Percentiles rank a stretch among this genome's conserved stretches.
These are phyloP conservation scores for Iris macrosiphon DNA, from an alignment of 106 monocot genomes.

Conservation along the genomic window DNA sequence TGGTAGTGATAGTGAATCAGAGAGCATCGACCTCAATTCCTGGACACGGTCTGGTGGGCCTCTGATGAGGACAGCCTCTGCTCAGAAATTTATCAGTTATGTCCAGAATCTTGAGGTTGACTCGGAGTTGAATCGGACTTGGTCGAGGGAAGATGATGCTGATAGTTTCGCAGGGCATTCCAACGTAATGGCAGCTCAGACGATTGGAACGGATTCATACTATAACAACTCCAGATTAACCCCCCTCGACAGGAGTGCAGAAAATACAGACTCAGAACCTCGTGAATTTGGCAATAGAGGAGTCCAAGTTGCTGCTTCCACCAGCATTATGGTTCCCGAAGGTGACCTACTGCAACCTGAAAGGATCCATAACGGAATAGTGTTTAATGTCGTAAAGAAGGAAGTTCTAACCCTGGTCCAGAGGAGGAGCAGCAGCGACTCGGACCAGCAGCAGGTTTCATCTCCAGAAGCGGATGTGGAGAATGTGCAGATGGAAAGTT, in stretches of 20 bases:
- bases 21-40: slow-evolving; percentile 35
- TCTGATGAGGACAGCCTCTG: slow-evolving; percentile 56
- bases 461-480: slow-evolving; percentile 32
- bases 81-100: slow-evolving; percentile 46
- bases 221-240: background rate
- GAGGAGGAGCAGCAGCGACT: slow-evolving; percentile 12
- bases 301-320: too few species aligned
- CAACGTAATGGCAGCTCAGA: background rate
- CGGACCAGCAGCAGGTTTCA: slow-evolving; percentile 9
- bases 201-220: too few species aligned
- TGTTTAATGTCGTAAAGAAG: slow-evolving; percentile 67
- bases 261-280: slow-evolving; percentile 24
- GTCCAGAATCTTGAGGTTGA: slow-evolving; percentile 37
- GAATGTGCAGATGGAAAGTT: slow-evolving; percentile 34
- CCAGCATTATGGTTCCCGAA: slow-evolving; percentile 65
- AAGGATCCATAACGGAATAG: slow-evolving; percentile 56
- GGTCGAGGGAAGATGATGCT: slow-evolving; percentile 22
- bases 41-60: slow-evolving; percentile 69
- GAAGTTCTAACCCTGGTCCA: slow-evolving; percentile 18
- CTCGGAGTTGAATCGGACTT: slow-evolving; percentile 11
- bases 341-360: slow-evolving; percentile 82
- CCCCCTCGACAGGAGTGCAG: slow-evolving; percentile 25
- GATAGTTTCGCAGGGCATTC: slow-evolving; percentile 13
- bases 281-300: slow-evolving; percentile 9
- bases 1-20: slow-evolving; percentile 61